Percentiles rank a stretch among this genome's conserved stretches.
phyloP scores from a whole-genome alignment of 805 yeast genomes.

The Candida loeiensis region DNA sequence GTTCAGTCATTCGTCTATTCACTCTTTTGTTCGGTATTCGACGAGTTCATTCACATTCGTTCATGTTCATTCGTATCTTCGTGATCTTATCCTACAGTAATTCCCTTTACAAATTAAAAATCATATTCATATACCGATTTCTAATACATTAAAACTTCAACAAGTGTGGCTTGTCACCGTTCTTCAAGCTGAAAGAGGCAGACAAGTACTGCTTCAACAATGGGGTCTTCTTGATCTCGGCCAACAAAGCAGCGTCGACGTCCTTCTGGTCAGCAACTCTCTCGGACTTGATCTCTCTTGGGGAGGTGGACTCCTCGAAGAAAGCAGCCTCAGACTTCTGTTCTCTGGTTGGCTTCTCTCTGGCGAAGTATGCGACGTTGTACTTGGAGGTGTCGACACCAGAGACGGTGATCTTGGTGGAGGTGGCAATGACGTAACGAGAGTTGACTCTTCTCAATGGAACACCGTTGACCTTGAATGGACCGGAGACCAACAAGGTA shows the following conservation, averaged over 20 bases:
- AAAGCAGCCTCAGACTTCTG: constrained; percentile 89
- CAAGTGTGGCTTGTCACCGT: constrained; percentile 97
- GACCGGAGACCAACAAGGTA: constrained; percentile 96
- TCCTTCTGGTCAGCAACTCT: constrained; percentile 95
- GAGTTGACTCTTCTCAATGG: constrained; percentile 99
- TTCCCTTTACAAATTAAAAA: constrained; percentile 2
- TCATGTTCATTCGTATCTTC: too few relatives aligned
- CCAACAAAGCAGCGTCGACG: constrained; percentile 87
- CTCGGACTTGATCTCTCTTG: constrained; percentile 86
- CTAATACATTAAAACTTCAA: constrained; percentile 75
- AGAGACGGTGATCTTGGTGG: constrained; percentile 81
- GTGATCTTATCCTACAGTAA: too few relatives aligned
- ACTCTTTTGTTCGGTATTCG: too few relatives aligned
- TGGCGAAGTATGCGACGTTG: constrained; percentile 93
- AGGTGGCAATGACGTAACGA: constrained; percentile 98
- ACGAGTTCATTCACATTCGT: too few relatives aligned
- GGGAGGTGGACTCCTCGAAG: constrained; percentile 72
- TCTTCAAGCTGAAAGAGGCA: constrained; percentile 92
- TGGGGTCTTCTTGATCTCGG: constrained; percentile 96
- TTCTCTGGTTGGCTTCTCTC: constrained; percentile 82
- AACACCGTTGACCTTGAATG: constrained; percentile 99
- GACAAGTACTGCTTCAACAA: constrained; percentile 95
- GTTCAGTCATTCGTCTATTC: too few relatives aligned
- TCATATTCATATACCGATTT: constrained; percentile 3
- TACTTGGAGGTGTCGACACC: constrained; percentile 85